Evolutionary conservation across 345 rosid species (phyloP), one percentile per base, ranked within the genome.

Genomic region (Brassica carinata): DNA sequence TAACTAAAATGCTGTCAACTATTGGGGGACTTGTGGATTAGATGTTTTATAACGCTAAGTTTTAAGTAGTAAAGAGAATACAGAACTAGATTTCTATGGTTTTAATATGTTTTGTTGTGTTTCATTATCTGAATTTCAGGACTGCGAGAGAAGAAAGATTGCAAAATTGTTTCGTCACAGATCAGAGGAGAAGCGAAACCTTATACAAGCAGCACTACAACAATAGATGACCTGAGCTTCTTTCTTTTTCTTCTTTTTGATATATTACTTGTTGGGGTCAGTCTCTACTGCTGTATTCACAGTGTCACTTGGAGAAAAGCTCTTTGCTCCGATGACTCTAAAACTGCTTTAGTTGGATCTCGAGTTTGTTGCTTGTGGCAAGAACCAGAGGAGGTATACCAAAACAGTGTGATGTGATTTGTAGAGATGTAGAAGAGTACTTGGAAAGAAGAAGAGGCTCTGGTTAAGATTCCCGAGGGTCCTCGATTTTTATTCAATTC

Each of bases 121-220:
- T 66, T 57, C 51, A 23, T 1, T 31, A 27, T 73, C n/a, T 67
- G 36, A 53, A 51, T 70, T 82, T 81, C 90, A 93, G 99, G 99
- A 96, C 76, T 96, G 99, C 71, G 99, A 96, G 84, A 90, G 99
- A 84, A 89, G 99, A 84, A 84, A 85, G 10, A 72, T 96, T 71
- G 92, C 98, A 0, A 96, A 96, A 85, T 78, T 92, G 83, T 96
- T 87, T 79, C 97, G 85, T 66, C 99, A 93, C 74, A 88, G 97
- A 74, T 83, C 94, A 43, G 90, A 88, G 40, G 98, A 94, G 86
- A 88, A 89, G 83, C 83, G 86, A 43, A 82, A 75, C 76, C 73
- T 72, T 71, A 81, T 43, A 31, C 85, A 78, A 81, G 83, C 82
- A 83, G 85, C 85, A 59, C 69, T 62, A 31, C 85, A 74, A 31